Evolutionary conservation across 306 rosid species (phyloP), one percentile per base, ranked within the genome.

Genomic region (Casuarina equisetifolia): DNA sequence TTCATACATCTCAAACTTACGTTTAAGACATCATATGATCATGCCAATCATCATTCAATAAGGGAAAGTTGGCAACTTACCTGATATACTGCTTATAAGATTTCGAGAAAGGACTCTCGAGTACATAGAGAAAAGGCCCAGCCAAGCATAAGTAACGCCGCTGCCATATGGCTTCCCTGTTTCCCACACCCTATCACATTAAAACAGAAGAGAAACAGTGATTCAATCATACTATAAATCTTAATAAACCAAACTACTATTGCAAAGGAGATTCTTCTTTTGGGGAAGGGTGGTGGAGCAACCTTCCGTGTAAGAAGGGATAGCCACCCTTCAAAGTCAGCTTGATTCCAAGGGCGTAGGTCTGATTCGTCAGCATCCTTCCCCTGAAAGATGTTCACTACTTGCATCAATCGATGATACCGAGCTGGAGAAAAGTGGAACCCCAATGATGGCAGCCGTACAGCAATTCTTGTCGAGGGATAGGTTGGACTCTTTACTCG

Each of bases 341-440:
- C 93, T 78, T 85, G 93, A 85, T 88, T 78, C 97, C 97, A 92
- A 58, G 96, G 92, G 79, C 62, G 87, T 81, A 81, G 69, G 71
- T 81, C 90, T n/a, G 93, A 85, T 80, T 77, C 76, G 51, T 82
- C 94, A 82, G 46, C 78, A 83, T 88, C 92, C 80, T 84, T 86
- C 80, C 79, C 93, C 86, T 89, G 88, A 81, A 95, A 92, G 69
- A 92, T 87, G 87, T 92, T 95, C 64, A 85, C 80, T 11, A 95
- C 89, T 85, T 88, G 89, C 94, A 92, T 90, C 85, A 95, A 73
- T 45, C 99, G 90, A 84, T 95, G 97, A 89, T 91, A 95, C 72
- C 99, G 91, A 72, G 99, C 97, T 20, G 99, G 99, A 17, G 99
- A 95, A 79, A 95, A 95, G 84, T 95, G 97, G 81, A 95, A 95